Evolutionary conservation across 2,329 filamentous ascomycete genomes (phyloP), one percentile per base, ranked within the genome.

Genomic region (Bipolaris victoriae): DNA sequence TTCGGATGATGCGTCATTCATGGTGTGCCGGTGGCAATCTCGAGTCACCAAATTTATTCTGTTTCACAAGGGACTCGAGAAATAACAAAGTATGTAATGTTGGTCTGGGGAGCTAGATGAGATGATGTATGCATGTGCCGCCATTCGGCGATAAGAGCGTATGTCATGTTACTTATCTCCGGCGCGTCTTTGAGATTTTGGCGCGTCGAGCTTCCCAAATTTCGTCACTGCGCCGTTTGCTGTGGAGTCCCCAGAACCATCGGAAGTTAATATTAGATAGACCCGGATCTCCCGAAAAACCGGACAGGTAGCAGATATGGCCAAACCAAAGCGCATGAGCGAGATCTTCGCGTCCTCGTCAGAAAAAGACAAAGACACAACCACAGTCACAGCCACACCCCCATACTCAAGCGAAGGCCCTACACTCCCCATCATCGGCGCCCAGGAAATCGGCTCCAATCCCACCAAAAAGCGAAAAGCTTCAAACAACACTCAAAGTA

Each of bases 361-460:
- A 7, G 49, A 55, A 43, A 58, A 57, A 22, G 54, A 55, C 45
- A 46, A 45, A 11, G 49, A 44, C 39, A 55, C 36, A 10, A 52
- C 47, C 9, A 33, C 40, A 6, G 9, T 58, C 29, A 56, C 55
- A 2, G 51, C 56, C 10, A 56, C 51, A 24, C 60, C 52, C 9
- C 55, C 55, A 18, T 64, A 62, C 44, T 65, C 65, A 5, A 70
- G 66, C 58, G 66, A 68, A 13, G 64, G 62, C 6, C 64, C 67
- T 36, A 66, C 66, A 9, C 52, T 70, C 1, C 63, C 66, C 3
- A 48, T 67, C 13, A 52, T 64, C 26, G 57, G 46, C 7, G 46
- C 57, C 36, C 24, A 13, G 7, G 41, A 52, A 15, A 35, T 37
- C 15, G 18, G 24, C 2, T 16, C 15, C 0, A 22, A 40, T n/a